phyloP scores from a whole-genome alignment of 2,329 filamentous ascomycete species.

The Talaromyces pinophilus region DNA sequence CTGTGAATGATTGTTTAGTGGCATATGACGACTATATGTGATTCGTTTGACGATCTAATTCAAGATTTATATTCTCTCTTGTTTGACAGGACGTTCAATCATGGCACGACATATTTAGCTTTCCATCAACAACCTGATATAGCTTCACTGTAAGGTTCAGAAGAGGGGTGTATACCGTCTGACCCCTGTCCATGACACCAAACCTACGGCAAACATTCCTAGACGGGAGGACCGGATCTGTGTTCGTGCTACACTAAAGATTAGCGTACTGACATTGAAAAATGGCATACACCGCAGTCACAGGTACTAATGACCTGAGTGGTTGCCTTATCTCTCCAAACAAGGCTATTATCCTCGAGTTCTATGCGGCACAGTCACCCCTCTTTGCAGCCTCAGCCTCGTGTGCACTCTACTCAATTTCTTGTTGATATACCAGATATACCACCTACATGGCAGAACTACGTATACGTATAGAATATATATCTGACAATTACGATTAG shows the following conservation, averaged over 20 bases:
- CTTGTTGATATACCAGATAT: too few species aligned
- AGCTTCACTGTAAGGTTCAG: too few species aligned
- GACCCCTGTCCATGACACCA: not conserved
- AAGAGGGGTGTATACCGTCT: too few species aligned
- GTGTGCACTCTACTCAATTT: not conserved
- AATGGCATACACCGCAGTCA: not conserved
- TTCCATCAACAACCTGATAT: too few species aligned
- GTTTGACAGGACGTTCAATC: too few species aligned
- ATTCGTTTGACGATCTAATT: too few species aligned
- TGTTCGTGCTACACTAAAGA: not conserved
- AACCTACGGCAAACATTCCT: not conserved
- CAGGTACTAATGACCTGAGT: not conserved
- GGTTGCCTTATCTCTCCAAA: not conserved
- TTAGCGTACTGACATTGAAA: not conserved
- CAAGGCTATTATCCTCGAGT: constrained; percentile 2
- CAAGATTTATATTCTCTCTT: too few species aligned
- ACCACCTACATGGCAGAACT: too few species aligned
- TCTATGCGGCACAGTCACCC: constrained; percentile 9
- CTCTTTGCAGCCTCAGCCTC: not conserved
- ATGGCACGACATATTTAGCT: too few species aligned
- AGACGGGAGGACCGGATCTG: not conserved
- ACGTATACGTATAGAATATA: too few species aligned
- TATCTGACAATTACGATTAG: too few species aligned
- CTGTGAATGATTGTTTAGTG: not conserved
- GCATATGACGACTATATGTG: not conserved